Conservation (phyloP, 192 early-diverging fungal genomes). For the Linnemannia exigua region DNA sequence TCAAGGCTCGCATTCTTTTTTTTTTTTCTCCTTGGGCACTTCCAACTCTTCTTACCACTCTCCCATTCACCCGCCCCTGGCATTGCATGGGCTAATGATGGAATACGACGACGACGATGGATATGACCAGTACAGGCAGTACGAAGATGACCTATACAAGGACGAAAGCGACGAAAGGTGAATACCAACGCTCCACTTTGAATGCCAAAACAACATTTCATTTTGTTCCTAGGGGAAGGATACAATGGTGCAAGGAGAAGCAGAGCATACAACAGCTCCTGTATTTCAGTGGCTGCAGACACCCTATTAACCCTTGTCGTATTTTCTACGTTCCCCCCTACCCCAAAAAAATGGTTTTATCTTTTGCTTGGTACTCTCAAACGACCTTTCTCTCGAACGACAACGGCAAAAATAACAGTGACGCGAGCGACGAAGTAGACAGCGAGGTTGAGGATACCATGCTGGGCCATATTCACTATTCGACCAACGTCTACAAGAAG, state of each 20-base stretch:
- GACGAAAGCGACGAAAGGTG: constrained; percentile 44
- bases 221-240: neutral
- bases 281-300: neutral
- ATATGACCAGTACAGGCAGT: constrained; percentile 43
- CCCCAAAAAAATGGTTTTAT: neutral
- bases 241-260: neutral
- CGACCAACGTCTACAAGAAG: constrained; percentile 39
- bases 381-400: neutral
- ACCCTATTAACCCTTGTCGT: no score
- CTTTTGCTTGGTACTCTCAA: neutral
- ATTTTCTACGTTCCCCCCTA: no score
- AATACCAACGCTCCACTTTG: neutral
- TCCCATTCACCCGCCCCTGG: constrained; percentile 4
- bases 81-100: constrained; percentile 19
- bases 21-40: neutral
- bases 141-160: constrained; percentile 53
- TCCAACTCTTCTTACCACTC: neutral
- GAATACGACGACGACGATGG: constrained; percentile 55
- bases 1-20: neutral
- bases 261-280: no score
- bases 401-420: neutral
- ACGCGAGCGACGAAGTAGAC: constrained; percentile 28
- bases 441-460: constrained; percentile 48
- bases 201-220: neutral
- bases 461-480: constrained; percentile 48